Base-by-base conservation (phyloP, 129 eudicot genomes). In the Glebionis coronaria region DNA sequence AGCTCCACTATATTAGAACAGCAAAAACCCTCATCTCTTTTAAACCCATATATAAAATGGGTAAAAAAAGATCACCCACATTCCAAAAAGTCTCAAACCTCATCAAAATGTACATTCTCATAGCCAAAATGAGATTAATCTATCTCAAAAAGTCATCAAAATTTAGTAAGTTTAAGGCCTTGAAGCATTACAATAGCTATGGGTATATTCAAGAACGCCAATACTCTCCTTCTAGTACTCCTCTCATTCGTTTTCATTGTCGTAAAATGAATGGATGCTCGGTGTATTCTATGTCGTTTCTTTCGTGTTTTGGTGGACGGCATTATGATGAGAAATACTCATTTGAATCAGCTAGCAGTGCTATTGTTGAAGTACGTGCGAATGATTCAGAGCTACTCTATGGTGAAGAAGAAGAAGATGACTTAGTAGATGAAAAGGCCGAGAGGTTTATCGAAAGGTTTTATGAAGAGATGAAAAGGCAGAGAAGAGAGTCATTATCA, bases 381-480 rank as follows among this genome's bases (percentile, higher is more conserved):
- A 67, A 16, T 7, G 31, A 54, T 38, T 61, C 25, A 40, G 73
- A 73, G 58, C 15, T 61, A 2, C 52, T 49, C 13, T 78, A 63
- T 66, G 76, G 44, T 3, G 40, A 77, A 11, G 51, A 60, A 4
- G 85, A 73, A 21, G 85, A 72, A 20, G 56, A 72, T 12, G 44
- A 44, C 20, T 81, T 79, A 14, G 86, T 90, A 20, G 90, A 90
- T 78, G 86, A 90, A 84, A 86, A 80, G 63, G 97, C 94, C 47
- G 94, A 90, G 77, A 86, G 63, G 63, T 90, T 90, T 63, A 90
- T 90, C 63, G 74, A 83, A 62, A 83, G 75, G 67, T 90, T 90
- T 74, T 90, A 86, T 73, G 76, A 72, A 73, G 88, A 86, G 73
- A 86, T 90, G 60, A 86, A 84, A 73, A 77, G 73, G 76, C 97